Percentiles rank a stretch among this genome's conserved stretches.
Conservation (phyloP, 768 basidiomycete species). For the Termitomyces sp. region DNA sequence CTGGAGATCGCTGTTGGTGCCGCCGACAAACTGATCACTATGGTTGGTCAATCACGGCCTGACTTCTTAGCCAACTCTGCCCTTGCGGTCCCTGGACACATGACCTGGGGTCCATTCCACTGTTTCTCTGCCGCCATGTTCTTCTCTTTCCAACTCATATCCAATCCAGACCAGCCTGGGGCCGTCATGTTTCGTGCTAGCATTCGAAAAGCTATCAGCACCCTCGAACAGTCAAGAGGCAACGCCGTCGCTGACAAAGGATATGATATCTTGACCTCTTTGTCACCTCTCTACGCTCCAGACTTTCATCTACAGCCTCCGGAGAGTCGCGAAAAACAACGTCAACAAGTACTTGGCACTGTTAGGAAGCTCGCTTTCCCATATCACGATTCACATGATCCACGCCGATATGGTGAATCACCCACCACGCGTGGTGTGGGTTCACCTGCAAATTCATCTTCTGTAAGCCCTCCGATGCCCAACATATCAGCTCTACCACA, state of each 20-base stretch:
- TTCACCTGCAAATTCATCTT: conserved; percentile 55
- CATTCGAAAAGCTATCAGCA: conserved; percentile 62
- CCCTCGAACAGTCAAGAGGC: conserved; percentile 61
- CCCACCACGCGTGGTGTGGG: conserved; percentile 42
- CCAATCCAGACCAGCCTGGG: conserved; percentile 75
- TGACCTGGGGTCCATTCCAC: conserved; percentile 82
- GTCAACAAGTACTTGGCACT: conserved; percentile 53
- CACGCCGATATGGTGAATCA: conserved; percentile 43
- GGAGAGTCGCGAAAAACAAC: conserved; percentile 53
- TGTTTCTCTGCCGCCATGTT: conserved; percentile 87
- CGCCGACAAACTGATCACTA: conserved; percentile 73
- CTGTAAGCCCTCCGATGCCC: conserved; percentile 50
- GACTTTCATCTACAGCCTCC: conserved; percentile 48
- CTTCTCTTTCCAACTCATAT: conserved; percentile 85
- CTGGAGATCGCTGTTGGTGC: conserved; percentile 72
- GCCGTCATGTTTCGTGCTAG: conserved; percentile 72
- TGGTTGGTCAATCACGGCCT: conserved; percentile 70
- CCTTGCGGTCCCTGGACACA: conserved; percentile 72
- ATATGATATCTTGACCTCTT: conserved; percentile 60
- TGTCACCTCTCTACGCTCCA: conserved; percentile 68
- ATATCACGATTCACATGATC: conserved; percentile 65
- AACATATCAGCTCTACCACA: conserved; percentile 29
- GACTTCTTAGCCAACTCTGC: conserved; percentile 69
- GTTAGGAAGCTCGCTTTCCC: conserved; percentile 79
- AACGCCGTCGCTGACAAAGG: conserved; percentile 71